A percentile compares a stretch with the other conserved stretches of the same genome.
Evolutionary conservation across 306 rosid species (phyloP).

Genomic region (Calophaca sinica): DNA sequence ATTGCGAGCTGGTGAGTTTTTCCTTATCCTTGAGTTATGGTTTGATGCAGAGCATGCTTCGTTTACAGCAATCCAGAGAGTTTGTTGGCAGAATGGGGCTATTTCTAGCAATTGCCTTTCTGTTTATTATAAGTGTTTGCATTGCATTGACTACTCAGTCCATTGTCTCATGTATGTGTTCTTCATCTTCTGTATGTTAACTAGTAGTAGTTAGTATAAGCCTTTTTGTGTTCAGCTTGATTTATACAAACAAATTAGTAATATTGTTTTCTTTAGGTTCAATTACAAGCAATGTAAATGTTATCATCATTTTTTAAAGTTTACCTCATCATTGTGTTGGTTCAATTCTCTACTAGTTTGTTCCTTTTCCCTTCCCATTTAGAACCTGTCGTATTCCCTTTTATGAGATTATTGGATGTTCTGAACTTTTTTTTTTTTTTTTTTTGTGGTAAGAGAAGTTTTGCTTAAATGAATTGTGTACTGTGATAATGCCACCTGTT

Average conservation of each 20-base stretch:
- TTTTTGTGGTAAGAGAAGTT: constrained; percentile 20
- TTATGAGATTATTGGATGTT: neutral
- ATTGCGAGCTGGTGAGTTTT: constrained; percentile 67
- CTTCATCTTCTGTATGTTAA: constrained; percentile 22
- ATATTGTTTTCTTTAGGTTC: constrained; percentile 3
- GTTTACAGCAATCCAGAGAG: neutral
- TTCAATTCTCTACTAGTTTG: constrained; percentile 16
- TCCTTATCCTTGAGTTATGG: constrained; percentile 21
- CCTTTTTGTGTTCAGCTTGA: neutral
- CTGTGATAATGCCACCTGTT: neutral
- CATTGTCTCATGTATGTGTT: neutral
- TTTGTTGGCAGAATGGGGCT: constrained; percentile 30
- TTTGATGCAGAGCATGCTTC: constrained; percentile 22
- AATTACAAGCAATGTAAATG: neutral
- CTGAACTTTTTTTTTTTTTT: constrained; percentile 15
- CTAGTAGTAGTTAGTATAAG: neutral
- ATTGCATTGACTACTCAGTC: constrained; percentile 17
- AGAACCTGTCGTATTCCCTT: neutral
- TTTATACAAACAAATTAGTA: neutral
- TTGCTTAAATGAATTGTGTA: constrained; percentile 20
- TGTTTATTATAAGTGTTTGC: neutral
- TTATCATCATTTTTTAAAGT: neutral
- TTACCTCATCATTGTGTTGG: constrained; percentile 23
- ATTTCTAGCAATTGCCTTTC: neutral
- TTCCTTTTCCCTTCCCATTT: neutral